Base-by-base conservation (phyloP, 495 filamentous ascomycete genomes). In the Beverwykella pulmonaria region DNA sequence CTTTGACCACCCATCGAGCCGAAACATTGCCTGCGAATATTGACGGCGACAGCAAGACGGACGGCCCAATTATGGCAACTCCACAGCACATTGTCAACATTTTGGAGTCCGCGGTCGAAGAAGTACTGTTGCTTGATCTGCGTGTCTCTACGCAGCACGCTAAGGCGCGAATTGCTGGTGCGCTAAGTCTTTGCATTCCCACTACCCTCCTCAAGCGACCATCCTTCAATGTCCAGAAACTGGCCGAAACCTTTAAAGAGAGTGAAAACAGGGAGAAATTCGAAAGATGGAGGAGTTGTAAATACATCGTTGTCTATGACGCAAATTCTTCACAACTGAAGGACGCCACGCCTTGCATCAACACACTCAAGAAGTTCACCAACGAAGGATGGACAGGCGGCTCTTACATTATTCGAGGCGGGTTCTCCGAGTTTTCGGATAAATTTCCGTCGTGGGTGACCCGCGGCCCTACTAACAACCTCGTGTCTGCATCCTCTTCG, bases 171-270 rank as follows among this genome's bases (percentile, higher is more conserved):
- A 90, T 98, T 22, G 74, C 79, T 46, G 88, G 87, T 6, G 92
- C 94, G 0, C 76, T 98, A 49, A 98, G 96, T 76, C 82, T 98
- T 14, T 98, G 95, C 66, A 95, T 98, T 59, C 94, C 94, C 0
- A 98, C 94, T 9, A 98, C 93, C 0, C 77, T 98, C 39, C 78
- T 98, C 46, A 98, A 97, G 76, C 83, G 94, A 56, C 87, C 90
- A 10, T 93, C 94, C 0, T 98, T 93, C 76, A 92, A 93, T 67
- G 83, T 95, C n/a, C 81, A 91, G 59, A 98, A 95, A 71, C 81
- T 98, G 19, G 87, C 90, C 61, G 88, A 90, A 61, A 97, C 92
- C 4, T 96, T 98, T 74, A 90, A 90, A 67, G 85, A 84, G 47
- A 85, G 90, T 44, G 76, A 81, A 19, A 90, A 94, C 59, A 87